phyloP scores from a whole-genome alignment of 2,329 filamentous ascomycete species.

The Xylariaceae sp. region DNA sequence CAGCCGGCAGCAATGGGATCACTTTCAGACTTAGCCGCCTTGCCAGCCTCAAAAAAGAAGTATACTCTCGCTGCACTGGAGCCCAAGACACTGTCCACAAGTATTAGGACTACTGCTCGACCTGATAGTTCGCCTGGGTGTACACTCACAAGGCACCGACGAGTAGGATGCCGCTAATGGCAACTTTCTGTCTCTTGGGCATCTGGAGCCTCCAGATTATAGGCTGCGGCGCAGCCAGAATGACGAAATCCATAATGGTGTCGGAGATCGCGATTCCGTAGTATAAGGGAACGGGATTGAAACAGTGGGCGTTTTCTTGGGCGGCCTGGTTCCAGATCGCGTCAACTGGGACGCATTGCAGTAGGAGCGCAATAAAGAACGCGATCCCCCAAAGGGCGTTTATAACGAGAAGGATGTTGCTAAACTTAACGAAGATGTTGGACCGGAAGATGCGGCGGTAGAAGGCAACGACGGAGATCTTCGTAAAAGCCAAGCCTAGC shows the following conservation, averaged over 20 bases:
- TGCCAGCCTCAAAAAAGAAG: constrained; percentile 4
- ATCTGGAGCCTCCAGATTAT: constrained; percentile 3
- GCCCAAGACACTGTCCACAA: constrained; percentile 3
- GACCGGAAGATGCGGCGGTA: constrained; percentile 16
- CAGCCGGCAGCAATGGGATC: not conserved
- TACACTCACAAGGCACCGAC: constrained; percentile 6
- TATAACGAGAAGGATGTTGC: not conserved
- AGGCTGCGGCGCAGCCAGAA: constrained; percentile 1
- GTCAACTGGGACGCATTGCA: constrained; percentile 2
- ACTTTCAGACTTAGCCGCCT: not conserved
- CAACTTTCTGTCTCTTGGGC: constrained; percentile 4
- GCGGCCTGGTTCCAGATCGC: constrained; percentile 1
- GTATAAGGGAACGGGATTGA: constrained; percentile 4
- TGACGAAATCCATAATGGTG: constrained; percentile 4
- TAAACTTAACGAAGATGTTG: constrained; percentile 5
- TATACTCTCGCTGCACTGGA: constrained; percentile 4
- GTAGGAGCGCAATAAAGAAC: constrained; percentile 7
- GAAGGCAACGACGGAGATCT: constrained; percentile 18
- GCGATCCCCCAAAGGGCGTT: constrained; percentile 2
- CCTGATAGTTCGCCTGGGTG: not conserved
- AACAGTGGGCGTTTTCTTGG: constrained; percentile 1
- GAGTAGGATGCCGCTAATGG: constrained; percentile 4
- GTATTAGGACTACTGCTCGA: no score
- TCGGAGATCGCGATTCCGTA: constrained; percentile 3
- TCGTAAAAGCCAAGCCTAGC: constrained; percentile 15